Evolutionary conservation across 2,329 filamentous ascomycete genomes (phyloP), one percentile per base, ranked within the genome.

Genomic region (Aspergillus japonicus): DNA sequence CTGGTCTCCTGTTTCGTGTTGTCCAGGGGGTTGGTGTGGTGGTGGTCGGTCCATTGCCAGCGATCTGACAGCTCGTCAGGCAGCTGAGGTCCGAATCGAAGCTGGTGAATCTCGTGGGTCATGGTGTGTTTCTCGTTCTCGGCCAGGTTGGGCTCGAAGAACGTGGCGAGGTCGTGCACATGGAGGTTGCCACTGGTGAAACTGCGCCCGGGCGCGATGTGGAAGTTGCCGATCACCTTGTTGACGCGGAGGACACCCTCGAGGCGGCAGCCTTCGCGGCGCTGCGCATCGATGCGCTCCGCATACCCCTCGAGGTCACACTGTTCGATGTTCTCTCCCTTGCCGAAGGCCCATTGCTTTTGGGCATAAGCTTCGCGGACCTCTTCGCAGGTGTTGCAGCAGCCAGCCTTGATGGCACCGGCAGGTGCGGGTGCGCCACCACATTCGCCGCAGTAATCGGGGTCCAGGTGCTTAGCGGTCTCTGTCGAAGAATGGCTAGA

Each of bases 141-240:
- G 33, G 87, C 84, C 4, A 72, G 61, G 21, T 67, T 68, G 23
- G 83, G 85, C 65, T 94, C 88, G 81, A 92, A 90, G 83, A 96
- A 99, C 81, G 95, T 96, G 77, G 96, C 92, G 64, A 99, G 82
- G 73, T 99, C 96, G 80, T 99, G 95, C 21, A 97, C 91, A 79
- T 99, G 95, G 86, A 98, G 89, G 80, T 96, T 96, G 67, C 92
- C 92, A 72, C 91, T 96, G 77, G 90, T 96, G 84, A 98, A 98
- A 75, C 89, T 94, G 78, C 94, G 91, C 69, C 95, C 95, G 1
- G 95, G 95, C 1, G 96, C 95, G 69, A 99, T 89, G 78, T 99
- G 95, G 84, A 99, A 99, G 81, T 99, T 99, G 58, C 95, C 95
- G 57, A 99, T 85, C 26, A 99, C 95, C 80, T 99, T 99, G 84